These are phyloP conservation scores for Fusarium hainanense DNA, from an alignment of 2,329 filamentous ascomycete species.

Conservation along the genomic window DNA sequence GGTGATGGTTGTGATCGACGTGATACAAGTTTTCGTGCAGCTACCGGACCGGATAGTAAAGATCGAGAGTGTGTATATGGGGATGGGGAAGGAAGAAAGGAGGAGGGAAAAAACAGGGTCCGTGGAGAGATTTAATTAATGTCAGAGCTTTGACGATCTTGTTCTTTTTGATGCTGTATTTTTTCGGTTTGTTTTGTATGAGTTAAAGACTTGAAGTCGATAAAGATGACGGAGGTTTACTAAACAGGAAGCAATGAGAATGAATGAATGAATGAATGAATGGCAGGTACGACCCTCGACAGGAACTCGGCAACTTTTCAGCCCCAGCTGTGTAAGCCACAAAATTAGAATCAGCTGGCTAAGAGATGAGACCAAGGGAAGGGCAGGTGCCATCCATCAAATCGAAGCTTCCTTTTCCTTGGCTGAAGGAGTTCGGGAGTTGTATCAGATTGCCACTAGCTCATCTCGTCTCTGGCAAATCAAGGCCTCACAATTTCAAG, in stretches of 20 bases:
- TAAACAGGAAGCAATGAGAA: not conserved
- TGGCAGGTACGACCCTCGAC: constrained; percentile 3
- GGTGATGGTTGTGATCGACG: constrained; percentile 24
- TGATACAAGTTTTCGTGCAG: not conserved
- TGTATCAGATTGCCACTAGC: constrained; percentile 31
- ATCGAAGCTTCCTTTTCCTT: constrained; percentile 30
- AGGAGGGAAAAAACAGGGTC: constrained; percentile 4
- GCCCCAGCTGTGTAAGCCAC: constrained; percentile 30
- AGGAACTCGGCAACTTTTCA: constrained; percentile 15
- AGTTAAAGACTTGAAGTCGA: constrained; percentile 7
- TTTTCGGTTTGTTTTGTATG: not conserved
- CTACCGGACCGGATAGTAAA: not conserved
- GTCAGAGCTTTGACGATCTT: constrained; percentile 5
- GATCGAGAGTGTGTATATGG: constrained; percentile 4
- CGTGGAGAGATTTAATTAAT: not conserved
- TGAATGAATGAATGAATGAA: not conserved
- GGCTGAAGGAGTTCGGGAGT: constrained; percentile 21
- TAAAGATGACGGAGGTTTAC: constrained; percentile 16
- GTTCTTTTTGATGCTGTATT: not conserved
- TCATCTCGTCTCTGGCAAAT: constrained; percentile 5
- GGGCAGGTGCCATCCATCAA: constrained; percentile 5
- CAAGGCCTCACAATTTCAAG: not conserved
- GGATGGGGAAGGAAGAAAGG: constrained; percentile 13
- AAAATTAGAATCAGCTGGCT: constrained; percentile 1
- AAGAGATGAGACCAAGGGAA: not conserved